Base-by-base conservation (phyloP, 108 stramenopile genomes). In the Chaetoceros tenuissimus region DNA sequence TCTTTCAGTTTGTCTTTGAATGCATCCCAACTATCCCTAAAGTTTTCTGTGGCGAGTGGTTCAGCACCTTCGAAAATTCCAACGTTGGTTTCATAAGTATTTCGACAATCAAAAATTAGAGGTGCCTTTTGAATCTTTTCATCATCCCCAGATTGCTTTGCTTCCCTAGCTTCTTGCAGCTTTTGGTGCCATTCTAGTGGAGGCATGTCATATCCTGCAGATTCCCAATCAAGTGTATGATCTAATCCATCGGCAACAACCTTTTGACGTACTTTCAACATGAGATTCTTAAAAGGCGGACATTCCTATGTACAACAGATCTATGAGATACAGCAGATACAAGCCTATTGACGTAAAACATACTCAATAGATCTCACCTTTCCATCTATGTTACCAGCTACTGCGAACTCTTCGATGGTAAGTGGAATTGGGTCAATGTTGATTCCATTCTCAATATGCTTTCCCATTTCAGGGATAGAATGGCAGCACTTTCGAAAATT, bases 361-460 rank as follows among this genome's bases (percentile, higher is more conserved):
- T 40, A n/a, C n/a, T n/a, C n/a, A 76, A 45, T 20, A 66, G 46
- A 43, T 73, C 53, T 24, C 74, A 40, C 34, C 34, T 40, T 40
- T 40, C 34, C 34, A 40, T 40, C 34, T 40, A 40, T 5, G 5
- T 40, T 40, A 40, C 81, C 81, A 19, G 82, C 78, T 2, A 54
- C 45, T 13, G 57, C 59, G 66, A 87, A 88, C 46, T 85, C 91
- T 24, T 80, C 81, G 55, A 66, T 61, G 2, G 71, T 46, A 31
- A 93, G 63, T 19, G 80, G 77, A 43, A 82, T 62, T 8, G 85
- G 85, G 71, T 93, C 91, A 53, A 93, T 73, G 48, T 93, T 93
- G 49, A 93, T 79, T 18, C 79, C 91, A 69, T 93, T 93, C 66
- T 93, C 91, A 77, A 93, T 88, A 59, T 86, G 77, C 18, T 50